Base-by-base conservation (phyloP, 1,139 yeast species). In the Candida pseudoviswanathii region DNA sequence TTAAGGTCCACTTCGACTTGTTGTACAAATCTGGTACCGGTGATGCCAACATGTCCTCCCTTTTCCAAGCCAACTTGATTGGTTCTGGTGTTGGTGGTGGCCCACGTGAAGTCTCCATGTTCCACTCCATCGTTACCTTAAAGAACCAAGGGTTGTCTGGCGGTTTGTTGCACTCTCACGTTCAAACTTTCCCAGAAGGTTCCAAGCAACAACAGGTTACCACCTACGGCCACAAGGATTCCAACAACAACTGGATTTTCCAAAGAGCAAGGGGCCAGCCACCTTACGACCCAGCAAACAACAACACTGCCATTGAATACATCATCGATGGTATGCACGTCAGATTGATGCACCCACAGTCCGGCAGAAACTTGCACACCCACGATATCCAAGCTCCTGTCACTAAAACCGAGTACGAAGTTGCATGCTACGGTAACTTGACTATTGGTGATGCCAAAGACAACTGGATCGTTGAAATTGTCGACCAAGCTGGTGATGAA, bases 131-230 rank as follows among this genome's bases (percentile, higher is more conserved):
- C 32, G 80, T 89, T 49, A 89, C 98, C 4, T 66, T 94, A 53
- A 94, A 91, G 70, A 89, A 85, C 67, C 96, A 90, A 73, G 97
- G 97, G 43, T 79, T 91, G 57, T 86, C 94, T 54, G 97, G 97
- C 55, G 96, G 96, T 40, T 77, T 95, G 59, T 80, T 94, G 62
- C 99, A 94, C 71, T 94, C 99, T 9, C 99, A 94, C 67, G 83
- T 89, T 46, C 98, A 94, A 73, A 77, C 90, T 9, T 94, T 77
- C 75, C 99, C 99, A 41, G 96, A 85, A 62, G 99, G 99, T 50
- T 92, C 98, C 21, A 80, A 82, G 60, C 99, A 94, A 73, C 98
- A 94, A 71, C 99, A 94, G 72, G 89, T 94, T 50, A 94, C 99
- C 42, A 89, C 96, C 32, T 94, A 94, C 68, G 84, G 90, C 47